Evolutionary conservation across 108 stramenopile genomes (phyloP), one percentile per base, ranked within the genome.

Genomic region (Schizochytrium sp.): DNA sequence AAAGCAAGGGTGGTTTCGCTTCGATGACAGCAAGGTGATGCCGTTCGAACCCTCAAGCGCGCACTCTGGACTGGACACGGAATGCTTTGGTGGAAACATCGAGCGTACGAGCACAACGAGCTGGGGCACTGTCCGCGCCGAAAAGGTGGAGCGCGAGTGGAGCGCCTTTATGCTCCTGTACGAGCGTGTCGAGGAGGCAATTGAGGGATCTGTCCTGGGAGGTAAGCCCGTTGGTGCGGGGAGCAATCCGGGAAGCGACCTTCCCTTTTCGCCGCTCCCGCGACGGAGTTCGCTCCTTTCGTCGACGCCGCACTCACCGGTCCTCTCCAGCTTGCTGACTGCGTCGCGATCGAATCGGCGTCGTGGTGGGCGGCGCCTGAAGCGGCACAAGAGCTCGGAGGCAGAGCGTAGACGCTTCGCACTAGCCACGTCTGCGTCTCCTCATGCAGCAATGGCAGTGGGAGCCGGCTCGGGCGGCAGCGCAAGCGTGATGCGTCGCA

Each of bases 151-250:
- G 23, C 45, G 76, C n/a, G 76, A 83, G 51, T 83, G 6, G 18
- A 53, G 48, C 4, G 76, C 76, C 19, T 83, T 83, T 53, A 83
- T 83, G 76, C 76, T 83, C 23, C n/a, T 83, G 51, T 83, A 83
- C 51, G 76, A 83, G 51, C 76, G 76, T 16, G 76, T 83, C 6
- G 76, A 69, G 41, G 63, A 69, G 25, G 41, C 63, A 18, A 10
- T 18, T 8, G 63, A 69, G 34, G 34, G 34, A 34, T 34, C 34
- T 34, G 34, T 34, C 34, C 34, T 34, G 34, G 34, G 34, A 34
- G 34, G 14, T 16, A 69, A 69, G 63, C 14, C 63, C 8, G 63
- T 8, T 8, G 63, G 63, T 23, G 41, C 41, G 18, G 63, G 21
- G 41, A 69, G 63, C 63, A 18, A 8, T 18, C 18, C 63, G 25